Evolutionary conservation across 208 protist genomes (phyloP), one percentile per base, ranked within the genome.

Genomic region (Acanthamoeba polyphaga): DNA sequence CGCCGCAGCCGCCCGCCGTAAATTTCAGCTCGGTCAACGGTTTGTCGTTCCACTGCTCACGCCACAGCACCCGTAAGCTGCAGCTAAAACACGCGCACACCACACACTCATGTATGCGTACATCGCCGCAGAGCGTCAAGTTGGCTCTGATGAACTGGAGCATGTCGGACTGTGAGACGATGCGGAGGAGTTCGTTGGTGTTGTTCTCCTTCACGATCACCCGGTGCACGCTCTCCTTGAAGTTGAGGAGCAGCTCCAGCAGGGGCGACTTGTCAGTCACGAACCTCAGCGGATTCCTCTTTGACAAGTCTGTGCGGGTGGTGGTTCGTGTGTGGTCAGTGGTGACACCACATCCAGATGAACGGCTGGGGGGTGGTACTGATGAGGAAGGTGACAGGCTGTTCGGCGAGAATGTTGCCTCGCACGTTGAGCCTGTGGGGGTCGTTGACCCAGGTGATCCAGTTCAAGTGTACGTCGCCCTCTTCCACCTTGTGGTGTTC

Each of bases 81-180:
- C 66, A 38, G 62, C 19, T 10, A 82, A 4, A 46, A 51, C 17
- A 27, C 10, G 22, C 27, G 7, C 29, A 1, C 53, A 17, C 74
- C 29, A 34, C 38, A 13, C 38, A 38, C 1, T 38, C 38, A 66
- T 24, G 24, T n/a, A 15, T 5, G 27, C 80, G n/a, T 64, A 88
- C 80, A 29, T 64, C n/a, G 24, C 51, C 80, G 12, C 80, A 88
- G 24, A 43, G 15, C 49, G 32, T 24, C 12, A 88, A 51, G 53
- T 38, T 10, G 29, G 22, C 51, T 12, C 32, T 6, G 27, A 88
- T 64, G 51, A 34, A 88, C 51, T 64, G 43, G 51, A 88, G 80
- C 80, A 88, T 88, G 51, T 88, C 80, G n/a, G 80, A 88, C 80
- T 88, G 80, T 0, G 80, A 88, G 7, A 88, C 80, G n/a, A 88